Percentiles rank a stretch among this genome's conserved stretches.
Conservation (phyloP, 148 eudicot genomes). For the Vaccinium corymbosum region DNA sequence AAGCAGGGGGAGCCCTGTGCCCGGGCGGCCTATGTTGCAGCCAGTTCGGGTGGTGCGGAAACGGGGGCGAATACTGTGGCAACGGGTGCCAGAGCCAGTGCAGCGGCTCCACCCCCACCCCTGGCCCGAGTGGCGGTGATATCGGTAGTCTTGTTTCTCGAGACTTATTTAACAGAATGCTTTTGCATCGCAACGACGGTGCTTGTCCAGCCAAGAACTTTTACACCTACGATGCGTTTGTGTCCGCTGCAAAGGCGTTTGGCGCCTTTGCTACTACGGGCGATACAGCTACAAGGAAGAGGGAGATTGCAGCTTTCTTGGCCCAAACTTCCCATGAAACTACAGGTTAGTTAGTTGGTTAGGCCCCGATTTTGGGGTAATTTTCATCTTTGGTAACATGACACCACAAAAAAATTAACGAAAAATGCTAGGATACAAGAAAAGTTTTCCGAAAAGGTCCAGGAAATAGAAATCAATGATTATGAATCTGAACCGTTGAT, state of each 20-base stretch:
- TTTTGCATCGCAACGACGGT: constrained; percentile 24
- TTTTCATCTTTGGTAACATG: not conserved
- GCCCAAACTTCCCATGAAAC: constrained; percentile 44
- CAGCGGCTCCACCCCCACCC: constrained; percentile 1
- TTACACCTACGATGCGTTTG: constrained; percentile 31
- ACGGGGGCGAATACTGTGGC: constrained; percentile 15
- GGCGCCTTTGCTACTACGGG: constrained; percentile 25
- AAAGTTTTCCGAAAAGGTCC: too few species aligned
- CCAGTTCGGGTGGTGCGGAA: constrained; percentile 28
- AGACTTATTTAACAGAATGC: constrained; percentile 19
- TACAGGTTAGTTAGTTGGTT: constrained; percentile 13
- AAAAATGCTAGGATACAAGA: too few species aligned
- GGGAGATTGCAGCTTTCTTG: constrained; percentile 39
- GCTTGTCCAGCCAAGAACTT: constrained; percentile 27
- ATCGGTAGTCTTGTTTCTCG: constrained; percentile 7
- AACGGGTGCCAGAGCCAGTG: constrained; percentile 39
- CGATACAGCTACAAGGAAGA: constrained; percentile 14
- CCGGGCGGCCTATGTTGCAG: constrained; percentile 28
- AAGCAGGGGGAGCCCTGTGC: constrained; percentile 25
- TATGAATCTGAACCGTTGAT: too few species aligned
- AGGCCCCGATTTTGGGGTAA: not conserved
- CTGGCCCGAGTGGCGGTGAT: constrained; percentile 20
- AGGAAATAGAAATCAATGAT: too few species aligned
- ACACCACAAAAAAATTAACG: not conserved
- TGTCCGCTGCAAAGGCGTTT: constrained; percentile 19